Evolutionary conservation across 345 rosid genomes (phyloP), one percentile per base, ranked within the genome.

Genomic region (Acer campestre): DNA sequence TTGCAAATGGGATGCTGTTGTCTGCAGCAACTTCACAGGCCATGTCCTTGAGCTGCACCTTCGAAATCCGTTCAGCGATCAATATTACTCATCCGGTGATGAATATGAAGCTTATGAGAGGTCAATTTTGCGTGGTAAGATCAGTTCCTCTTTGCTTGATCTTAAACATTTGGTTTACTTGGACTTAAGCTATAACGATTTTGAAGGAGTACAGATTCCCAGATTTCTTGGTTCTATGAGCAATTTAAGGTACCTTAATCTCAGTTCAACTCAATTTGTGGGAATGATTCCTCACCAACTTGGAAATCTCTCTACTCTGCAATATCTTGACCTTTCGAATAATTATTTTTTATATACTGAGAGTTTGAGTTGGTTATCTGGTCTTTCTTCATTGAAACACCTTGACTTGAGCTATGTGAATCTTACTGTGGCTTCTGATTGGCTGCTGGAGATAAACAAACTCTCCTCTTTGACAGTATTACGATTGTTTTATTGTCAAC

Each of bases 401-500:
- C 9, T 8, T 9, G 46, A 42, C 46, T 42, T 42, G 0, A 9
- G 10, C 10, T 1, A 0, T 8, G 11, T 42, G 46, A 42, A 42
- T 9, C 46, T 58, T 0, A n/a, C 1, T n/a, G 10, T 58, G 46
- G 46, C 46, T 42, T 42, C 46, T 42, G 38, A 35, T 35, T 35
- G 38, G 38, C 6, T 35, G 1, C 6, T 4, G 38, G 9, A 8
- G 46, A 42, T 7, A 9, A 9, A 9, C 11, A 17, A 65, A 35
- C 46, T 65, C 16, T 20, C 67, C 8, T 58, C 62, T 20, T 35
- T 65, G 75, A 10, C 3, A 67, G 67, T 77, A 25, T 58, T 81
- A n/a, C 46, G 13, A 16, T n/a, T 29, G n/a, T n/a, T n/a, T 31
- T 9, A n/a, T n/a, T n/a, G 31, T 2, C 3, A 29, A 29, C 31